These are phyloP conservation scores for Wallemia hederae DNA, from an alignment of 1,284 basidiomycete species.

Conservation along the genomic window DNA sequence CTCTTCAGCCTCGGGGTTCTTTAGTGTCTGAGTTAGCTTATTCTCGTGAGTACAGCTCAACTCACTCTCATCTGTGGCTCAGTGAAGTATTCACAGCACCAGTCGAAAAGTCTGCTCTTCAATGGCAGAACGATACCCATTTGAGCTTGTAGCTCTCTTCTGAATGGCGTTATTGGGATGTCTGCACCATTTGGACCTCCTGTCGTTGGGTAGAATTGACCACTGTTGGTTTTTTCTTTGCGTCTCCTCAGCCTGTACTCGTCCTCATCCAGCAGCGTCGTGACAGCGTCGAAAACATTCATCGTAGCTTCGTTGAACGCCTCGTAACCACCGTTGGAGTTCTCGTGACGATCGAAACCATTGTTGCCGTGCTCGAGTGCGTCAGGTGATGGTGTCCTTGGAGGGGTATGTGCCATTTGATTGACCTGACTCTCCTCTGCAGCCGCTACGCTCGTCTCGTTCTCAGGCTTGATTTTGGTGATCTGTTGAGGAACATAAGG, in stretches of 20 bases:
- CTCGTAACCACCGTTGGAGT: background rate
- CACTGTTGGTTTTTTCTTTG: background rate
- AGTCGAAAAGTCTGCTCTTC: constrained; percentile 77
- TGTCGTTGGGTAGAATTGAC: background rate
- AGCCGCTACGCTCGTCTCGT: background rate
- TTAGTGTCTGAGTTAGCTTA: constrained; percentile 2
- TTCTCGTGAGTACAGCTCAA: constrained; percentile 3
- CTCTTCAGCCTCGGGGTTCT: constrained; percentile 84
- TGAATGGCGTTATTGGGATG: background rate
- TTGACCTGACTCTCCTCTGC: background rate
- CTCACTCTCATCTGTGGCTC: constrained; percentile 89
- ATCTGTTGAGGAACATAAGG: background rate
- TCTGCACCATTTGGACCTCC: background rate
- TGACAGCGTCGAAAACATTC: background rate
- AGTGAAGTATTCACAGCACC: constrained; percentile 90
- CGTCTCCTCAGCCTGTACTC: constrained; percentile 1
- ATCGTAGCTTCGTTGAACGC: background rate
- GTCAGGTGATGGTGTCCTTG: background rate
- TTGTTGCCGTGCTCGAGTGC: background rate
- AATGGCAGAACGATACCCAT: constrained; percentile 36
- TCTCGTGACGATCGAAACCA: background rate
- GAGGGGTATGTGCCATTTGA: background rate
- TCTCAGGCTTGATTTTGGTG: background rate
- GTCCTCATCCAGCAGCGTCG: background rate
- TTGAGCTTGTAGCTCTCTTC: background rate